These are phyloP conservation scores for Nidularia pulvinata DNA, from an alignment of 768 basidiomycete genomes.

Conservation along the genomic window DNA sequence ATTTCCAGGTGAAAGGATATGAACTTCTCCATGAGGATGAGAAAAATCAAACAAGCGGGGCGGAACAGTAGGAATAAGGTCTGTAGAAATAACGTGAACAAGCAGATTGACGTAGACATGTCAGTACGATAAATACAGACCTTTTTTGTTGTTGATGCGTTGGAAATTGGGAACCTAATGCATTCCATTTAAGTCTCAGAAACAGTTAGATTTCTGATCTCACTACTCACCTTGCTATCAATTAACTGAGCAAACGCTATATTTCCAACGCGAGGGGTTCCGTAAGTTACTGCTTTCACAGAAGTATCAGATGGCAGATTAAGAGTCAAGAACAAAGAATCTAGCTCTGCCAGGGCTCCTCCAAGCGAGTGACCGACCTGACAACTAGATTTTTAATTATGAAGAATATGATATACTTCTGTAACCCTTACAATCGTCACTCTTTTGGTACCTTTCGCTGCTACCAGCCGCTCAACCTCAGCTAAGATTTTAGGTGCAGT, in stretches of 20 bases:
- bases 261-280: constrained; percentile 45
- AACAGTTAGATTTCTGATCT: no score
- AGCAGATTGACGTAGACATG: neutral
- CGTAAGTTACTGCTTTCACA: constrained; percentile 36
- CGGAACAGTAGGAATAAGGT: constrained; percentile 58
- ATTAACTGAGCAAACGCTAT: constrained; percentile 36
- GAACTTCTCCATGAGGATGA: constrained; percentile 55
- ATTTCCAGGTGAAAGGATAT: constrained; percentile 39
- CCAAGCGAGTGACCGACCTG: constrained; percentile 46
- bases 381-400: neutral
- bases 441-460: constrained; percentile 25
- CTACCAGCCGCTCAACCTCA: constrained; percentile 36
- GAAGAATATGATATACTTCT: constrained; percentile 3
- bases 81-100: constrained; percentile 11
- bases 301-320: constrained; percentile 30
- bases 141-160: constrained; percentile 37
- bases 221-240: constrained; percentile 34
- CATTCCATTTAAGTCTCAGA: neutral
- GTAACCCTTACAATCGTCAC: constrained; percentile 33
- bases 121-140: constrained; percentile 4
- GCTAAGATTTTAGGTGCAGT: constrained; percentile 40
- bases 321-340: constrained; percentile 38
- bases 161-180: constrained; percentile 33
- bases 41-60: constrained; percentile 46
- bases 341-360: constrained; percentile 43